Evolutionary conservation across 257 asterid genomes (phyloP).

Genomic region (Forsythia suspensa): DNA sequence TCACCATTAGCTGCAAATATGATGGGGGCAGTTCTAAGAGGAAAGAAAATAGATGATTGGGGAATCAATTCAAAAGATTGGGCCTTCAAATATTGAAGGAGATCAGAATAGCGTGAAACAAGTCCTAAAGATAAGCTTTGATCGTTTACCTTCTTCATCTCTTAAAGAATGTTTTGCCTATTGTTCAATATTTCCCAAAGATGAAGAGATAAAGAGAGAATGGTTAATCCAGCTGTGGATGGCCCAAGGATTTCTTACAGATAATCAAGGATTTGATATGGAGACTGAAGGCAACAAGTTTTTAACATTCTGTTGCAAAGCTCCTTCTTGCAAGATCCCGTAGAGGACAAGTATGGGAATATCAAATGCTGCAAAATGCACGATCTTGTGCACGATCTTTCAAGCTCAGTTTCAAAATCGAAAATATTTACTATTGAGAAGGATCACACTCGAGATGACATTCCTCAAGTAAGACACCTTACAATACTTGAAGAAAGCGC

Average conservation of each 20-base stretch:
- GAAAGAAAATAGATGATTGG: no score
- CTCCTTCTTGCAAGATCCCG: slow-evolving; percentile 17
- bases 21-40: neutral
- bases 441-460: neutral
- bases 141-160: no score
- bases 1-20: slow-evolving; percentile 21
- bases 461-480: neutral
- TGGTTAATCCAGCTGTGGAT: neutral
- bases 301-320: slow-evolving; percentile 8
- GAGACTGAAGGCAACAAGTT: slow-evolving; percentile 9
- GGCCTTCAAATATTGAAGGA: no score
- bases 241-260: no score
- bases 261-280: neutral
- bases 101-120: no score
- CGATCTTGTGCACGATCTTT: slow-evolving; percentile 25
- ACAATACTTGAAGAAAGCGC: no score
- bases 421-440: neutral
- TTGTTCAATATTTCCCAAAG: no score
- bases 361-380: slow-evolving; percentile 6
- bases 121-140: no score
- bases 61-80: no score
- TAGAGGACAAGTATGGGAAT: slow-evolving; percentile 4
- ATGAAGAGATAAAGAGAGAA: no score
- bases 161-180: no score
- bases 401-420: neutral